Conservation (phyloP, 192 early-diverging fungal genomes). For the Dispira simplex region DNA sequence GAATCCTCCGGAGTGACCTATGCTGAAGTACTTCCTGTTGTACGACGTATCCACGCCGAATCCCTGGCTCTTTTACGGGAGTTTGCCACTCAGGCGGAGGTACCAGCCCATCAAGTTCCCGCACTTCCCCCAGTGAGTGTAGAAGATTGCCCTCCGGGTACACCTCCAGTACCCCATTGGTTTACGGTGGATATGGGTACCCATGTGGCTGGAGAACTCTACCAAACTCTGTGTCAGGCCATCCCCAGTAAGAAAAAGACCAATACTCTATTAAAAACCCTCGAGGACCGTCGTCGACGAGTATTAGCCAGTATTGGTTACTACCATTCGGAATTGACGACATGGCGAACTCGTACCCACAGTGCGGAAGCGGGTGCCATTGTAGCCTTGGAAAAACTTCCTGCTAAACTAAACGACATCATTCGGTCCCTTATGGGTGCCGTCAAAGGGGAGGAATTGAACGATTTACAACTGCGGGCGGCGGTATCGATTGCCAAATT, state of each 20-base stretch:
- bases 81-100: neutral
- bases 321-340: conserved; percentile 45
- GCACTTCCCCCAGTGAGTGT: neutral
- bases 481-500: conserved; percentile 33
- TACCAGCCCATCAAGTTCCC: neutral
- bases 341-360: conserved; percentile 38
- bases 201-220: conserved; percentile 25
- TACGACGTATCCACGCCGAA: neutral
- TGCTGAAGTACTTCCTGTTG: neutral
- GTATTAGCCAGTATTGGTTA: conserved; percentile 43
- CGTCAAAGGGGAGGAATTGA: conserved; percentile 46
- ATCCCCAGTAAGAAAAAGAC: neutral
- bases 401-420: conserved; percentile 67
- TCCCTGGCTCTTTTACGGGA: neutral
- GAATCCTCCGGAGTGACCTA: neutral
- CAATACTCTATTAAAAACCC: neutral
- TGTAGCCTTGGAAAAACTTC: conserved; percentile 58
- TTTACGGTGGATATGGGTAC: conserved; percentile 44
- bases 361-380: conserved; percentile 68
- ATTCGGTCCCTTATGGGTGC: conserved; percentile 78
- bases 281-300: conserved; percentile 46
- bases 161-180: neutral
- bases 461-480: conserved; percentile 36
- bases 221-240: neutral
- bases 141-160: neutral